Evolutionary conservation across 2,329 filamentous ascomycete species (phyloP), one percentile per base, ranked within the genome.

Genomic region (Diplodia corticola): DNA sequence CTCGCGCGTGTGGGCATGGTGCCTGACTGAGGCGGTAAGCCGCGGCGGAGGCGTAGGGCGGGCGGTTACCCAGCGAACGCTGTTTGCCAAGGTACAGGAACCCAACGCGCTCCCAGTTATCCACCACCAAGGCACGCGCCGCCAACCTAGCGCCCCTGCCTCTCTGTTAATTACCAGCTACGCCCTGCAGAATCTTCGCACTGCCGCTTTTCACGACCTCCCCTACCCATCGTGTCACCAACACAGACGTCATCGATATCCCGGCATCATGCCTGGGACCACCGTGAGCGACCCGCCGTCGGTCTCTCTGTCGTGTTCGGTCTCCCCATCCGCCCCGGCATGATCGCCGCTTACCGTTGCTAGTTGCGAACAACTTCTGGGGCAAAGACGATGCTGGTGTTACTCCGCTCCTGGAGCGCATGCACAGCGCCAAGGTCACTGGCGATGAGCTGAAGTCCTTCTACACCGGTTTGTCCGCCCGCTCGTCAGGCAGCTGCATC

Each of bases 361-460:
- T 70, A 93, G 93, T 99, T 82, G 94, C 95, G 74, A 99, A 99
- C 82, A 99, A 99, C 78, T 99, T 99, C 80, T 99, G 95, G 95
- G 95, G 95, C 70, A 98, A 96, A 84, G 94, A 98, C 78, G 95
- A 99, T 84, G 95, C 94, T 61, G 96, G 95, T 76, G 93, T 99
- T 74, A 85, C 85, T 53, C 96, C 95, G 67, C 87, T 99, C 74
- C 85, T 99, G 33, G 92, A 94, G 78, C 94, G 95, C 75, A 96
- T 99, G 92, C 90, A 92, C 75, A 90, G 89, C 79, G 92, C 95
- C 57, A 99, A 99, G 83, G 88, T 91, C 73, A 97, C 95, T 28
- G 93, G 90, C 77, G 96, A 99, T 79, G 95, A 99, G 80, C 80
- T 99, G 60, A 94, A 91, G 76, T 84, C 89, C 10, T 99, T 99